Base-by-base conservation (phyloP, 768 basidiomycete species). In the Serendipita sp. region DNA sequence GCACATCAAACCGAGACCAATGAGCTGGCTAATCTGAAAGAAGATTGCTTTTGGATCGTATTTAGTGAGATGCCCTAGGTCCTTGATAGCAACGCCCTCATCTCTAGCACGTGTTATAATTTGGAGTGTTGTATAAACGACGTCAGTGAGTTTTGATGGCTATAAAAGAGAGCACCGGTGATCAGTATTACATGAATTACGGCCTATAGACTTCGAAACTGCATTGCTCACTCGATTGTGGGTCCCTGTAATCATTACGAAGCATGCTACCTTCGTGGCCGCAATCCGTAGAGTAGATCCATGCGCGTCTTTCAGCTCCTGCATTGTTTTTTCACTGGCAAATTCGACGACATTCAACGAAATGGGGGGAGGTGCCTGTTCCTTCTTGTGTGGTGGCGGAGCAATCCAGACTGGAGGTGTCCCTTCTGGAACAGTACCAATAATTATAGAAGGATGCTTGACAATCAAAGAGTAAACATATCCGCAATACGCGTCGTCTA, bases 31-130 rank as follows among this genome's bases (percentile, higher is more conserved):
- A 65, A 91, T 82, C 65, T 91, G 81, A 74, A 94, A 93, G 72
- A 89, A 90, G 68, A 89, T 89, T 1, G 88, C 88, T 74, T 92
- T 93, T 71, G 89, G 89, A 71, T 92, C 91, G 70, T 94, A 91
- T 58, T 82, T 83, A 8, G 91, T 85, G 70, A 82, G 78, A 68
- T 83, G 83, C 30, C 88, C 88, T 13, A 95, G 78, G 36, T 88
- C 81, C 11, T 91, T 82, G 52, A 88, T 85, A 4, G 88, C 86
- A 15, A 89, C 80, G 10, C 91, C 91, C 18, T 80, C 75, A 65
- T 88, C 86, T 66, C 91, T 77, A 2, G 86, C 88, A 44, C 88
- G 81, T n/a, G 89, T 86, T 68, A 95, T 83, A 48, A 91, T 77
- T 71, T 93, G 90, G 13, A 95, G 80, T 3, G 86, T 84, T 15